Evolutionary conservation across 139 green algal genomes (phyloP), one percentile per base, ranked within the genome.

Genomic region (Zygnema circumcarinatum): DNA sequence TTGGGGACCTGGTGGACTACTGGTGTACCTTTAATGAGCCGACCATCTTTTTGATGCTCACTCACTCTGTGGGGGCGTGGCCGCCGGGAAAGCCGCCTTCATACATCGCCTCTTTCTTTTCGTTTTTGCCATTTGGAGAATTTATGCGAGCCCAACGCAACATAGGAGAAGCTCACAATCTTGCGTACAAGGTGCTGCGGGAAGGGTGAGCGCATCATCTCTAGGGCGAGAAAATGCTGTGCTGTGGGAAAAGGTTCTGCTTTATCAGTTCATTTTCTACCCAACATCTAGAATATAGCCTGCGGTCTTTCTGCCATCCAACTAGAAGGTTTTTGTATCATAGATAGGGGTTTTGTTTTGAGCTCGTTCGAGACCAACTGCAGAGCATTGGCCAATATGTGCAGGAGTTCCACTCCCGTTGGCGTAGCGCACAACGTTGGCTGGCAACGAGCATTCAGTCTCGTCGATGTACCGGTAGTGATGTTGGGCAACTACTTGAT

Each of bases 21-120:
- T 90, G 56, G 36, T 53, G 69, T 31, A 85, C 54, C 1, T 90
- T 90, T 72, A 90, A 90, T 42, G 85, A 90, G 56, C 76, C 85
- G 3, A 78, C 84, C 47, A 87, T 90, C 21, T 90, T 78, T 36
- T n/a, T 86, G 53, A 85, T 86, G 2, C 85, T 90, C 16, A 81
- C 76, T 40, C 76, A 90, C 85, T 90, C 69, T 79, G 38, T 69
- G 25, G 85, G 85, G 29, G 56, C 35, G 35, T 90, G 85, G 85
- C 85, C 85, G 1, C 85, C 85, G 2, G 85, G 85, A 39, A 1
- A 47, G 3, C 47, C 68, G 33, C 76, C 84, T 3, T 39, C 83
- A 29, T 35, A 68, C 21, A 36, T 76, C 2, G 40, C 42, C 35
- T 21, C 52, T 1, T 2, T 79, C 62, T 25, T 81, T 29, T 80